Evolutionary conservation across 768 basidiomycete genomes (phyloP), one percentile per base, ranked within the genome.

Genomic region (Xanthoconium stramineum): DNA sequence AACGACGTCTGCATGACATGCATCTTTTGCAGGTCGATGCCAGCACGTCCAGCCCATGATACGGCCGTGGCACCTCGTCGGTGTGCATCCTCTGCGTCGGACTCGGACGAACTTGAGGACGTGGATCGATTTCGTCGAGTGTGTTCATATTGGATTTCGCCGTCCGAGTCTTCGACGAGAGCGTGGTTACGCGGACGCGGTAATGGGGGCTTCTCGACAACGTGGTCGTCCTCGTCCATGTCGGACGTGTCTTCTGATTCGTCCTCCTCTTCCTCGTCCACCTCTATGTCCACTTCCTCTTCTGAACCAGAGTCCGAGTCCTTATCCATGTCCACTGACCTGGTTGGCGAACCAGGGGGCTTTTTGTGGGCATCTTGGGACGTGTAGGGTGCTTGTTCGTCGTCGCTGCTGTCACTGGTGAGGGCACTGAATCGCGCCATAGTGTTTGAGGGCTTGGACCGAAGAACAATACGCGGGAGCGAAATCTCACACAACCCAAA

Each of bases 1-100:
- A 96, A 74, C 35, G 89, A 88, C 0, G 89, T 85, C 65, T 96
- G 94, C 94, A 96, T 96, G 52, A 95, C 90, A 65, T 93, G 89
- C 80, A 94, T 84, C 73, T 86, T 88, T 69, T 91, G 90, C 14
- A 86, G 80, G 68, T 95, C 91, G n/a, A 94, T 76, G 6, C 89
- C 88, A 29, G 86, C 69, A 49, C 83, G 83, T 46, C 85, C 80
- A 14, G 86, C 83, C 88, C 89, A 90, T 38, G 88, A 83, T 52
- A 84, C 82, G 43, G 84, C 75, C 7, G 79, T 77, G 7, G 81
- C 72, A 56, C 83, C 72, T 8, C 68, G 71, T 50, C 48, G 47
- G 19, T 38, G 68, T 29, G 44, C 48, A 33, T 17, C 56, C 24
- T 60, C 66, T 0, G 56, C 45, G 28, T 68, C 69, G 30, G 68